Evolutionary conservation across 2,329 filamentous ascomycete species (phyloP), one percentile per base, ranked within the genome.

Genomic region (Chalaropsis thielavioides): DNA sequence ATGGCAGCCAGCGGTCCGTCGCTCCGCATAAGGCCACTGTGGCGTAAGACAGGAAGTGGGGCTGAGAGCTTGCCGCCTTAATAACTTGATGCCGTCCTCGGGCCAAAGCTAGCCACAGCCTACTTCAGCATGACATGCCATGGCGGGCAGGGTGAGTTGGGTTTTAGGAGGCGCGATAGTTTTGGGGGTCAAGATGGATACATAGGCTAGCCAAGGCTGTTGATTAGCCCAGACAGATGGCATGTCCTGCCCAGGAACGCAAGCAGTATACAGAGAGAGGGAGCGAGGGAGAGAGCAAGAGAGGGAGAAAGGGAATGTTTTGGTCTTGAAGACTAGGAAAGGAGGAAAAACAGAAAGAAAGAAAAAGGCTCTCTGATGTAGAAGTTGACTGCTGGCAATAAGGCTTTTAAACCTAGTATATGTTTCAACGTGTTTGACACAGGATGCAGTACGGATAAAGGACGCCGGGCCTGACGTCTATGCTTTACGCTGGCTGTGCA

Each of bases 31-130:
- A 58, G 27, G n/a, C 54, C 54, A 58, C 27, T 58, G 54, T 58
- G 54, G 54, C 54, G 54, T 27, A 58, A 58, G 54, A 58, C 31
- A 8, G 38, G 24, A 58, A 38, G 54, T 58, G 54, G 54, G 54
- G 17, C 27, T 10, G 19, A 10, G 5, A 38, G 31, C 54, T 35
- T 10, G 27, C 17, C 54, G 24, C 46, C 24, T 24, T 27, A 10
- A 5, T n/a, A 49, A 13, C 15, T 43, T 43, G 41, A 13, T 43
- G 17, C 7, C 13, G 41, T 4, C n/a, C 54, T 38, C 2, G 10
- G 27, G 27, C n/a, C 27, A 19, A 35, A 19, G n/a, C 19, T 27
- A 24, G 15, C 24, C 19, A 51, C 46, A 24, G 46, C 19, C n/a
- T 51, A 51, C 22, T 2, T 19, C 46, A 19, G 46, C 46, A 22